A percentile compares a stretch with the other conserved stretches of the same genome.
Evolutionary conservation across 768 basidiomycete species (phyloP).

Genomic region (Tylopilus cervinicoccineus): DNA sequence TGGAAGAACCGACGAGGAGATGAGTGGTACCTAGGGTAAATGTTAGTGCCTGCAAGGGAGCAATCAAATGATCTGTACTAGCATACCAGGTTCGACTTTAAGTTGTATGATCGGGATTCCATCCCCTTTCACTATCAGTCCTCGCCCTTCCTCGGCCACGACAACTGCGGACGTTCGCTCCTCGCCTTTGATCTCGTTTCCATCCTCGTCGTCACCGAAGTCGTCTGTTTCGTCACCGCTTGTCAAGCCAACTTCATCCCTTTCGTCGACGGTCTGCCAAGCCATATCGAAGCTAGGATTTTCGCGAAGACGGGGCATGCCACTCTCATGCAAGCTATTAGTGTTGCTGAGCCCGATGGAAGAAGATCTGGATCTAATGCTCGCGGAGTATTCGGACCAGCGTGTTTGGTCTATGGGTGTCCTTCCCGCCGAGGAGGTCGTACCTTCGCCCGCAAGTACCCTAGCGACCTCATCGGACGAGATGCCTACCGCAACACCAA

Average conservation of each 20-base stretch:
- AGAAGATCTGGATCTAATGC: slow-evolving; percentile 66
- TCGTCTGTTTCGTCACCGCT: slow-evolving; percentile 53
- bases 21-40: slow-evolving; percentile 78
- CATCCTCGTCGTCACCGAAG: slow-evolving; percentile 49
- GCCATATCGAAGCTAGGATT: slow-evolving; percentile 74
- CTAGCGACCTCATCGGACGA: slow-evolving; percentile 63
- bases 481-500: slow-evolving; percentile 51
- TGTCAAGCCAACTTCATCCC: slow-evolving; percentile 57
- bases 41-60: not conserved
- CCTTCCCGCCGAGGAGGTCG: slow-evolving; percentile 43
- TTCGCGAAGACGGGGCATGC: slow-evolving; percentile 46
- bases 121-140: slow-evolving; percentile 75
- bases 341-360: slow-evolving; percentile 50
- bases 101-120: slow-evolving; percentile 57
- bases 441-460: slow-evolving; percentile 52
- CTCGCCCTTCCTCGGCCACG: slow-evolving; percentile 79
- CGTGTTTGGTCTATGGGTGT: slow-evolving; percentile 59
- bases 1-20: slow-evolving; percentile 80
- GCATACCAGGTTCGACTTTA: slow-evolving; percentile 69
- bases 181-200: slow-evolving; percentile 49
- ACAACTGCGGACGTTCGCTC: slow-evolving; percentile 75
- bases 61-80: not conserved
- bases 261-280: slow-evolving; percentile 72
- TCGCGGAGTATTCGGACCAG: slow-evolving; percentile 72
- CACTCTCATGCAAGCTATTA: slow-evolving; percentile 39